Evolutionary conservation across 257 asterid genomes (phyloP).

Genomic region (Sherardia arvensis): DNA sequence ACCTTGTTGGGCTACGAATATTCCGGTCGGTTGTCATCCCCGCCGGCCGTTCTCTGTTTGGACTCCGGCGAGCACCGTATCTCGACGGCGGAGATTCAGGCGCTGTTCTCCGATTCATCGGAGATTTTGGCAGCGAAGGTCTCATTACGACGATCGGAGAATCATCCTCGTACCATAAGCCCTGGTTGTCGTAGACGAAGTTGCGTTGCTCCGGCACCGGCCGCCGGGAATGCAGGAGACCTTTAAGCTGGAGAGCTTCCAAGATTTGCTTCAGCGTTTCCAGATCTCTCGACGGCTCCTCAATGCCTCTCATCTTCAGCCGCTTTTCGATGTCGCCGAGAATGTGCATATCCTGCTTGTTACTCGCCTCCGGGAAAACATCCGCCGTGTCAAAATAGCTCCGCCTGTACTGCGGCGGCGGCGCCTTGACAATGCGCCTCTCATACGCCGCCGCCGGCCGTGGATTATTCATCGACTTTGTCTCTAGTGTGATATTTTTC

Average conservation of each 20-base stretch:
- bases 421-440: slow-evolving; percentile 27
- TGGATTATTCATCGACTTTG: slow-evolving; percentile 4
- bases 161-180: slow-evolving; percentile 26
- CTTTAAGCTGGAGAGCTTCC: slow-evolving; percentile 90
- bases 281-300: slow-evolving; percentile 71
- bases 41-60: slow-evolving; percentile 25
- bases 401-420: slow-evolving; percentile 48
- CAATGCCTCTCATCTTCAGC: slow-evolving; percentile 64
- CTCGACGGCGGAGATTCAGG: slow-evolving; percentile 31
- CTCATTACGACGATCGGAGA: slow-evolving; percentile 56
- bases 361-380: slow-evolving; percentile 59
- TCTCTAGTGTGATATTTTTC: slow-evolving; percentile 3
- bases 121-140: slow-evolving; percentile 33
- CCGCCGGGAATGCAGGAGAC: slow-evolving; percentile 57
- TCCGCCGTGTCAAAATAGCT: slow-evolving; percentile 68
- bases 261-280: slow-evolving; percentile 80
- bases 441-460: slow-evolving; percentile 17
- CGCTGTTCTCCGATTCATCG: slow-evolving; percentile 25
- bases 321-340: slow-evolving; percentile 63
- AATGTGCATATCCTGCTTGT: slow-evolving; percentile 32
- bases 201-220: slow-evolving; percentile 39
- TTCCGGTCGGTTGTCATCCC: slow-evolving; percentile 29
- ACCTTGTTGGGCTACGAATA: slow-evolving; percentile 36
- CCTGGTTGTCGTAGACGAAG: slow-evolving; percentile 32
- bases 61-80: slow-evolving; percentile 31